Base-by-base conservation (phyloP, 805 yeast species). In the Candida suzukii region DNA sequence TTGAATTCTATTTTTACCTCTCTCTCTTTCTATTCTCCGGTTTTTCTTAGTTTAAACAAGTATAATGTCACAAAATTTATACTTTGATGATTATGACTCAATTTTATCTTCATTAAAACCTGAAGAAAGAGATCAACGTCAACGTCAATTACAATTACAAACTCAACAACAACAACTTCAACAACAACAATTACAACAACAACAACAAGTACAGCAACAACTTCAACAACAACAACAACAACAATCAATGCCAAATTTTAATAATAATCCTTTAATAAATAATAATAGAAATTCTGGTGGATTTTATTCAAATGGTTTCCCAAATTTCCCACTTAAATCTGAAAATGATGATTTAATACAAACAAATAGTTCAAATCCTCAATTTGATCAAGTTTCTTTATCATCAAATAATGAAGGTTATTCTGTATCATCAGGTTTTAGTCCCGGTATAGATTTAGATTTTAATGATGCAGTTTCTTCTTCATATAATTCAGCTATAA, bases 81-180 rank as follows among this genome's bases (percentile, higher is more conserved):
- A 58, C 25, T 56, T 57, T 37, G 64, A 58, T 35, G 57, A 58
- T 32, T 60, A 57, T 45, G 61, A 58, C 39, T 39, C 52, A 4
- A 52, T 58, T 22, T 42, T 60, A 34, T 51, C 62, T 11, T 56
- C 61, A 1, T 36, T 58, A 26, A 49, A 22, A 12, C 38, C 29
- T 28, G 35, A 26, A 20, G 41, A 33, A 13, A 18, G 24, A 17
- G 41, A 41, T 22, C 30, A 5, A 33, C 35, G 22, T 11, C 40
- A 14, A 18, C 37, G 26, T 21, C 45, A 39, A 28, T 20, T 21
- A 12, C 24, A 22, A n/a, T 24, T 8, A 16, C 28, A 34, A 34
- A 3, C 6, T 13, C 19, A 41, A 31, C 30, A 31, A 12, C 33
- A 35, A 22, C 36, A 38, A 38, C 39, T 37, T 18, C 40, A 14